These are phyloP conservation scores for Trematosphaeria pertusa DNA, from an alignment of 2,329 filamentous ascomycete genomes.

Conservation along the genomic window DNA sequence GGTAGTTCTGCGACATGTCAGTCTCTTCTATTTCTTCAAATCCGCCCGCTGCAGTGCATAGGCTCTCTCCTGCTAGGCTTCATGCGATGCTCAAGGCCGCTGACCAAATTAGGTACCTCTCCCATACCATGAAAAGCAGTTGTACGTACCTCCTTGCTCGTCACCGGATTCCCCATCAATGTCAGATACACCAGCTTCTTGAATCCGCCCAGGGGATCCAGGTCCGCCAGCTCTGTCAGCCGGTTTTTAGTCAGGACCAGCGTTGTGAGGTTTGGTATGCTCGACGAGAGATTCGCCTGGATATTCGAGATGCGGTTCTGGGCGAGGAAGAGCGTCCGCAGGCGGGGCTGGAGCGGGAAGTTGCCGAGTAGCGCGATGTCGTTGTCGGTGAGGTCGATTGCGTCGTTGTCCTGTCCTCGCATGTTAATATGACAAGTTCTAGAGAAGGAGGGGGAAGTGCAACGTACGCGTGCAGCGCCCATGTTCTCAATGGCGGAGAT, in stretches of 20 bases:
- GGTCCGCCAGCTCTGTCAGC: slow-evolving; percentile 81
- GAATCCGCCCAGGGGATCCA: slow-evolving; percentile 79
- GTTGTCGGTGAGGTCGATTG: slow-evolving; percentile 98
- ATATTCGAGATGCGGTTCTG: slow-evolving; percentile 87
- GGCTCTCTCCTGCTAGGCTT: no score
- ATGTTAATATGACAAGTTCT: no score
- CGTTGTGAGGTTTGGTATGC: slow-evolving; percentile 81
- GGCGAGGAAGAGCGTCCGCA: slow-evolving; percentile 86
- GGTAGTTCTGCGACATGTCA: slow-evolving; percentile 84
- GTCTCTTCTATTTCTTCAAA: no score
- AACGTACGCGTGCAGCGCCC: slow-evolving; percentile 86
- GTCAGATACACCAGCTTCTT: slow-evolving; percentile 78
- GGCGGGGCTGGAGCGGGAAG: slow-evolving; percentile 88
- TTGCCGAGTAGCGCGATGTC: slow-evolving; percentile 89
- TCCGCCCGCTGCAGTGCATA: no score
- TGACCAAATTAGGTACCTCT: slow-evolving; percentile 24
- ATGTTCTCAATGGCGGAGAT: slow-evolving; percentile 98
- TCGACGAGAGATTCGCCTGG: slow-evolving; percentile 74
- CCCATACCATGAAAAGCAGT: no score
- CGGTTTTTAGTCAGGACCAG: slow-evolving; percentile 86
- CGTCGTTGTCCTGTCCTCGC: slow-evolving; percentile 78
- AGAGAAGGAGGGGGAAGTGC: background rate
- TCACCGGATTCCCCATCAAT: slow-evolving; percentile 85
- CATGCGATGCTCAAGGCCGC: no score
- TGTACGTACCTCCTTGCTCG: slow-evolving; percentile 79